Evolutionary conservation across 768 basidiomycete genomes (phyloP).

Genomic region (Thelephora ganbajun): DNA sequence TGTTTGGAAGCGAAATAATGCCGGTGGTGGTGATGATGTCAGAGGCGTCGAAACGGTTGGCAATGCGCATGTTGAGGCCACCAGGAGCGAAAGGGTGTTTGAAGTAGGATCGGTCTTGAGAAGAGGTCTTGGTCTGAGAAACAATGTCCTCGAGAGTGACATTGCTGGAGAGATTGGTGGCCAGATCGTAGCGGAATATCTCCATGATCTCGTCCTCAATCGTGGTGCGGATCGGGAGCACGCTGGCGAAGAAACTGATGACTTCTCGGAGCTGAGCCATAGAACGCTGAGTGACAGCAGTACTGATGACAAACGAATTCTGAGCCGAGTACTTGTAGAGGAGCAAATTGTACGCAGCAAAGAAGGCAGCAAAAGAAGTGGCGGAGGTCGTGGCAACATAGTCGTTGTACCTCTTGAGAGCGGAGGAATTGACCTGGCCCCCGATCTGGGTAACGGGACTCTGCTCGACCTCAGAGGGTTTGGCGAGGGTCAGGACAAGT

Average conservation of each 20-base stretch:
- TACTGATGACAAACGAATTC: conserved; percentile 15
- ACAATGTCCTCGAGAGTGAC: conserved; percentile 18
- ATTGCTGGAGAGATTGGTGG: too few species aligned
- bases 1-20: conserved; percentile 13
- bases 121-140: conserved; percentile 12
- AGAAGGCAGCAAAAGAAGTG: conserved; percentile 17
- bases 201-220: conserved; percentile 13
- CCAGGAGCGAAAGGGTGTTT: conserved; percentile 18
- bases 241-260: conserved; percentile 18
- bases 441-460: conserved; percentile 16
- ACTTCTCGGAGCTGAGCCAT: conserved; percentile 14
- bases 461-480: conserved; percentile 13
- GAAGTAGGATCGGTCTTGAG: conserved; percentile 15
- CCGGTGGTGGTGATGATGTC: neutral
- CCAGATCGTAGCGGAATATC: conserved; percentile 12
- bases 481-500: too few species aligned
- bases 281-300: conserved; percentile 18
- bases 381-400: conserved; percentile 8
- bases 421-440: conserved; percentile 6
- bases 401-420: conserved; percentile 10
- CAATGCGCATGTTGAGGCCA: conserved; percentile 15
- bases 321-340: conserved; percentile 20
- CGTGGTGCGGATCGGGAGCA: conserved; percentile 16
- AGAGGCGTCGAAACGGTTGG: conserved; percentile 9
- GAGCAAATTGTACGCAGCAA: conserved; percentile 18